Conservation (phyloP, 495 filamentous ascomycete species). For the Trichoderma asperelloides region DNA sequence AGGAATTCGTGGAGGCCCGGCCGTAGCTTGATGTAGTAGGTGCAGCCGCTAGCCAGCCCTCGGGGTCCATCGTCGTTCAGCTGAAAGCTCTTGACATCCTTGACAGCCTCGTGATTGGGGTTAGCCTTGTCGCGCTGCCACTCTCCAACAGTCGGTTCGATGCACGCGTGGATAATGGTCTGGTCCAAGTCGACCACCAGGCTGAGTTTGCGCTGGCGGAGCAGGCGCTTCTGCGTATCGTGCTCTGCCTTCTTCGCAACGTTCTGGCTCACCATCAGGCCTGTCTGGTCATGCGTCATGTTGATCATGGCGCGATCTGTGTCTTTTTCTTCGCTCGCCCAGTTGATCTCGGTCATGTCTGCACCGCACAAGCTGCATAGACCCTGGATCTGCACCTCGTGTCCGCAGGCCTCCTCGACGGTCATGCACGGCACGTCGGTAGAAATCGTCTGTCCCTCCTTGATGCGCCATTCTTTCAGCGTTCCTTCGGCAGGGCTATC, state of each 20-base stretch:
- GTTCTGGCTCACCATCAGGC: slow-evolving; percentile 59
- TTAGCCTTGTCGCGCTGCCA: slow-evolving; percentile 85
- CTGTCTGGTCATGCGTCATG: slow-evolving; percentile 84
- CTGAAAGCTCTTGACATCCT: slow-evolving; percentile 79
- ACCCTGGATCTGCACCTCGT: slow-evolving; percentile 82
- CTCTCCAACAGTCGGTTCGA: slow-evolving; percentile 91
- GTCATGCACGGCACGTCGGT: slow-evolving; percentile 53
- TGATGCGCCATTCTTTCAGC: slow-evolving; percentile 65
- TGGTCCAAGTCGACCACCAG: slow-evolving; percentile 96
- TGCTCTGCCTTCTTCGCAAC: slow-evolving; percentile 78
- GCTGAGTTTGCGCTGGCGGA: slow-evolving; percentile 72
- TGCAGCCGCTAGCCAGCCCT: slow-evolving; percentile 54
- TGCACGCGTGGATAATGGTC: slow-evolving; percentile 96
- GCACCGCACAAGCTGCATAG: slow-evolving; percentile 89
- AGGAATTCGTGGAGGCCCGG: slow-evolving; percentile 82
- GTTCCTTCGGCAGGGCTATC: slow-evolving; percentile 74
- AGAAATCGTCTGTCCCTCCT: slow-evolving; percentile 60
- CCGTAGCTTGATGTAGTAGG: slow-evolving; percentile 99
- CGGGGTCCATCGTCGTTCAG: slow-evolving; percentile 73
- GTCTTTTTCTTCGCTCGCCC: slow-evolving; percentile 40
- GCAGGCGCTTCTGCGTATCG: slow-evolving; percentile 72
- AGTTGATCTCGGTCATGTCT: slow-evolving; percentile 76
- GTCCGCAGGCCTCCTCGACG: slow-evolving; percentile 84
- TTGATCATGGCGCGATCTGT: slow-evolving; percentile 81
- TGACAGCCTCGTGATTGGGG: slow-evolving; percentile 85